Conservation (phyloP, 1,284 basidiomycete species). For the Ceratobasidium sp. region DNA sequence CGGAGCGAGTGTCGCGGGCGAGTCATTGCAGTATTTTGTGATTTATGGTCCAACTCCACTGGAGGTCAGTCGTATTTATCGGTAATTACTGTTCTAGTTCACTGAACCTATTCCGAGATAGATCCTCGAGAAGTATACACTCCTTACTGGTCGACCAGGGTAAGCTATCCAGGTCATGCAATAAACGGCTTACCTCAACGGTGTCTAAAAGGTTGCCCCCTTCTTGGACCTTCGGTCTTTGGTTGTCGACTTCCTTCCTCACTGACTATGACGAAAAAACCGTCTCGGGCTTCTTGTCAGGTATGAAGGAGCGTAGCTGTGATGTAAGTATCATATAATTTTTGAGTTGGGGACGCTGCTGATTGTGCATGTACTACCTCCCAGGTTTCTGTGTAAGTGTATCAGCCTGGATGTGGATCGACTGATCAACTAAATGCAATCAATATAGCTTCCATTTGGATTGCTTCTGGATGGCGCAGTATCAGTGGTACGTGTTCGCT, state of each 20-base stretch:
- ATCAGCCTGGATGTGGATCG: not conserved
- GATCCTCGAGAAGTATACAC: slow-evolving; percentile 67
- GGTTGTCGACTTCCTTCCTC: slow-evolving; percentile 78
- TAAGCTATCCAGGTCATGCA: slow-evolving; percentile 47
- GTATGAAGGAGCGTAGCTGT: slow-evolving; percentile 71
- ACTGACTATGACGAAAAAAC: slow-evolving; percentile 67
- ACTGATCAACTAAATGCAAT: not conserved
- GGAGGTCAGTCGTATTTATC: slow-evolving; percentile 53
- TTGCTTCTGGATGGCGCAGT: slow-evolving; percentile 83
- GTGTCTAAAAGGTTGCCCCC: slow-evolving; percentile 59
- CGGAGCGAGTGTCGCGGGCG: slow-evolving; percentile 69
- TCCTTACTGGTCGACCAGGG: slow-evolving; percentile 70
- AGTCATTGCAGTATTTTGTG: slow-evolving; percentile 69
- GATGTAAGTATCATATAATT: slow-evolving; percentile 17
- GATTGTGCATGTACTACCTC: not conserved
- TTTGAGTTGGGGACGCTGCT: not conserved
- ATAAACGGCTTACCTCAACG: not conserved
- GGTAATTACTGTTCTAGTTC: not conserved
- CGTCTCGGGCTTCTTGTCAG: slow-evolving; percentile 70
- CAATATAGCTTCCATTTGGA: slow-evolving; percentile 64
- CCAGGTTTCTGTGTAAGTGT: slow-evolving; percentile 36
- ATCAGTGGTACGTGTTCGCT: slow-evolving; percentile 62
- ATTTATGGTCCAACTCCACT: slow-evolving; percentile 70
- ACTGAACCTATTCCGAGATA: slow-evolving; percentile 42
- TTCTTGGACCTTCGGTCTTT: slow-evolving; percentile 75